Evolutionary conservation across 2,329 filamentous ascomycete genomes (phyloP), one percentile per base, ranked within the genome.

Genomic region (Lasiodiplodia citricola): DNA sequence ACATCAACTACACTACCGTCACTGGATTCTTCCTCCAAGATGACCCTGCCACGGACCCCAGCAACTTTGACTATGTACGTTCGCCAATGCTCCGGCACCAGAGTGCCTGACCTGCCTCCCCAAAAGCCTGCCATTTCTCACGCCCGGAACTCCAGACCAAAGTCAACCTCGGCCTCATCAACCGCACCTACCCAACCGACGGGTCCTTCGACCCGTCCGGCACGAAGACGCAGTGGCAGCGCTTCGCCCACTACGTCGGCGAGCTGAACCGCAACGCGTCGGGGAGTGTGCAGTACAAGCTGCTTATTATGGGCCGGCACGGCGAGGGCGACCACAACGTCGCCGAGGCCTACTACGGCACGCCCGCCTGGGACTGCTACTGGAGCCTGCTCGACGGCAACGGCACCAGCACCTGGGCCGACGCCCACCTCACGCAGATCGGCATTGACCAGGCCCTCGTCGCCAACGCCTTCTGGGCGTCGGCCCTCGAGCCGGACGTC

Each of bases 361-460:
- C 89, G 0, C 85, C 87, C 1, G 87, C 87, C 2, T 92, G 90
- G 90, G 90, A 92, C 79, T 86, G 88, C 77, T 91, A 92, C 81
- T 92, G 88, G 88, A 85, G 87, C 4, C 82, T 87, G 70, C 82
- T 85, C 1, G 85, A 90, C 44, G 90, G 90, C 71, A 91, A 92
- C 74, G 85, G 81, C 56, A 91, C 88, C 2, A 80, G 83, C 1
- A 80, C 80, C 35, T 92, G 90, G 90, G 82, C 86, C 2, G 90
- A 92, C 72, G 83, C 91, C 1, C 82, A 86, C 14, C 83, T 92
- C 54, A 92, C 90, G 0, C 76, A 81, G 0, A 80, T 79, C 0
- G 91, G 91, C 5, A 74, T 86, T 25, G 74, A 77, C 1, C 88
- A 92, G 77, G 88, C 90, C 3, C 75, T 80, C 63, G 85, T 84